phyloP scores from a whole-genome alignment of 2,329 filamentous ascomycete species.

The Xylariaceae sp. region DNA sequence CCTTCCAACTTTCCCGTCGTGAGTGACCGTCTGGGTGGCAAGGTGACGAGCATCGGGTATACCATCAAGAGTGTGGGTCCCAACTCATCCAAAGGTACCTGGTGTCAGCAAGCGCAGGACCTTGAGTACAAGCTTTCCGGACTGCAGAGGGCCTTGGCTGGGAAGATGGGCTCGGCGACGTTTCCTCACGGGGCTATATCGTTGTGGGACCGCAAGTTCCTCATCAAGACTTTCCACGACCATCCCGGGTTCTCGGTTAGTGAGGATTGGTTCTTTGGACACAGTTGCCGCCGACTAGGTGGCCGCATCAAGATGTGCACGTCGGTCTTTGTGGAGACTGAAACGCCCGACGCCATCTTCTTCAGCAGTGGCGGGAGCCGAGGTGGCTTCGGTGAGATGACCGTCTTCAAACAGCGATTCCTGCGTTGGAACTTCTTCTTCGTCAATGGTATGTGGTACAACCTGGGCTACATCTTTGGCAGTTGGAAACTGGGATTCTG shows the following conservation, averaged over 20 bases:
- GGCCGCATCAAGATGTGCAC: conserved; percentile 45
- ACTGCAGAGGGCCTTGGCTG: conserved; percentile 39
- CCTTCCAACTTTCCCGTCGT: conserved; percentile 44
- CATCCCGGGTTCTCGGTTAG: conserved; percentile 46
- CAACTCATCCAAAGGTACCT: conserved; percentile 29
- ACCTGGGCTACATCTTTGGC: conserved; percentile 40
- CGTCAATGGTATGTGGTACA: conserved; percentile 43
- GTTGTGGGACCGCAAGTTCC: conserved; percentile 42
- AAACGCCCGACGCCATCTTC: conserved; percentile 41
- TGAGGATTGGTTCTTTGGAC: conserved; percentile 50
- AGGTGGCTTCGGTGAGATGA: conserved; percentile 49
- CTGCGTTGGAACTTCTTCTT: conserved; percentile 50
- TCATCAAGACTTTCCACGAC: conserved; percentile 40
- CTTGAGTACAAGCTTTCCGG: conserved; percentile 49
- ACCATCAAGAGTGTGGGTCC: conserved; percentile 42
- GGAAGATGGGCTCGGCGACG: conserved; percentile 40
- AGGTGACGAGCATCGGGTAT: conserved; percentile 42
- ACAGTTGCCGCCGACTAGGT: conserved; percentile 38
- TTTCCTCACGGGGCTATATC: conserved; percentile 49
- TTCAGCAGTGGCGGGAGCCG: conserved; percentile 33
- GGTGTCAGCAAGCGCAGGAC: conserved; percentile 43
- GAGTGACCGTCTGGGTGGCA: conserved; percentile 35
- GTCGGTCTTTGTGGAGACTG: conserved; percentile 46
- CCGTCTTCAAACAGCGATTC: conserved; percentile 47
- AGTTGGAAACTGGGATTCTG: conserved; percentile 44